A percentile compares a stretch with the other conserved stretches of the same genome.
Evolutionary conservation across 2,329 filamentous ascomycete genomes (phyloP).

Genomic region (Arthrinium phaeospermum): DNA sequence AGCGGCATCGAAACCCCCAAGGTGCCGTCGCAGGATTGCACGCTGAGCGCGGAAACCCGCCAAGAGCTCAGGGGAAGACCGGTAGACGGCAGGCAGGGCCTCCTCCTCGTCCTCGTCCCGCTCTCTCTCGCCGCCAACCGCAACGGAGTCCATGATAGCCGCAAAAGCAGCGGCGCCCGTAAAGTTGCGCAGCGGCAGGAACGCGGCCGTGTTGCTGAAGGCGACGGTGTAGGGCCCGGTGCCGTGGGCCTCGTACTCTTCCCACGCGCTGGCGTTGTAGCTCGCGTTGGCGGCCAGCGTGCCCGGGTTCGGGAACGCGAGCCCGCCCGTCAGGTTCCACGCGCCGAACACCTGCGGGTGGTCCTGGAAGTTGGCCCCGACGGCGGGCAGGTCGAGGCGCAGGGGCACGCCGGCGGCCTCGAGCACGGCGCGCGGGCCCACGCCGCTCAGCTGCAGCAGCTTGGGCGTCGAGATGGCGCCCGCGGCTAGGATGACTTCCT

Average conservation of each 20-base stretch:
- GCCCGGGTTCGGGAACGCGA: conserved; percentile 19
- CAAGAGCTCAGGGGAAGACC: conserved; percentile 29
- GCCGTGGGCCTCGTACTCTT: conserved; percentile 30
- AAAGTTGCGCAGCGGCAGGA: conserved; percentile 31
- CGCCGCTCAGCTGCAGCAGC: conserved; percentile 47
- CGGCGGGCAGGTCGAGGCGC: conserved; percentile 25
- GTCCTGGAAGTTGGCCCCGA: conserved; percentile 34
- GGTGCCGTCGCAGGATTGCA: conserved; percentile 18
- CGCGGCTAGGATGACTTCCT: conserved; percentile 35
- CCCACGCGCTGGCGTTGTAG: conserved; percentile 32
- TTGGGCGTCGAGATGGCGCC: conserved; percentile 38
- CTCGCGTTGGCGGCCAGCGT: conserved; percentile 25
- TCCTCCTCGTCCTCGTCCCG: conserved; percentile 30
- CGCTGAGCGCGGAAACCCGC: conserved; percentile 26
- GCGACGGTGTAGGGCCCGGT: conserved; percentile 34
- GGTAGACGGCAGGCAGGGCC: conserved; percentile 30
- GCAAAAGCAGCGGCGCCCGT: conserved; percentile 26
- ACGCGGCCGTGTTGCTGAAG: conserved; percentile 30
- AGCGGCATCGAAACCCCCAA: conserved; percentile 1
- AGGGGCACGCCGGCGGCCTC: conserved; percentile 20
- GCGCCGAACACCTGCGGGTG: conserved; percentile 27
- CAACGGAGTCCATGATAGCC: conserved; percentile 23
- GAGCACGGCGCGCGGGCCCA: conserved; percentile 28
- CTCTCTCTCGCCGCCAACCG: conserved; percentile 5
- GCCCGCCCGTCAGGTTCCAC: conserved; percentile 21